Base-by-base conservation (phyloP, 2,329 filamentous ascomycete genomes). In the Dichotomopilus funicola region DNA sequence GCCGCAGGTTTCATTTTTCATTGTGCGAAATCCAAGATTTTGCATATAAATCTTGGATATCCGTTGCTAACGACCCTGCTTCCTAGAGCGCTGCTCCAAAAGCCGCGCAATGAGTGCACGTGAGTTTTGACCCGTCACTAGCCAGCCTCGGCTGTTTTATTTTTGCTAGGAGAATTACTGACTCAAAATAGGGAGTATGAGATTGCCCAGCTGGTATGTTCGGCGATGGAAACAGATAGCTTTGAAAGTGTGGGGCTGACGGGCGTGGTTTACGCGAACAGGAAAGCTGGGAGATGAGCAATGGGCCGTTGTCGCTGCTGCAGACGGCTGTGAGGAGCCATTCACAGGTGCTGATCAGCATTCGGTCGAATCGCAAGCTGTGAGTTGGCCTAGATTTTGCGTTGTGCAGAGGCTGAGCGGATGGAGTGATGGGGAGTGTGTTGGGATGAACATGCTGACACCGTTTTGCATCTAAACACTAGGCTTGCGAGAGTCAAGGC, bases 311-410 rank as follows among this genome's bases (percentile, higher is more conserved):
- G 46, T 96, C 91, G 5, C 94, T 99, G 67, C 88, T 99, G 59
- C 92, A 97, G 76, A 96, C 94, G 57, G 94, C 94, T 62, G 94
- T 96, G 56, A 89, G 91, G 71, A 89, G 88, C 62, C 92, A 96
- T 77, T 89, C 88, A 44, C 94, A 97, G 75, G 92, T 99, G 60
- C 84, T 99, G 62, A 96, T 99, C 70, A 96, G 90, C 53, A 92
- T 92, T 76, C 91, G 94, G 63, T 96, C 96, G 82, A 97, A 97
- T 79, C 88, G 92, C 74, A 99, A 99, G 79, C 81, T 99, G 48
- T 63, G 49, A 59, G 61, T 59, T 49, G 34, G 4, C 8, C 34
- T 27, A 3, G 19, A 27, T 27, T 27, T 27, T 27, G 19, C 3
- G 19, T 27, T 27, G 19, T 27, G 19, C 3, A 27, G 19, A 27